Evolutionary conservation across 768 basidiomycete species (phyloP).

Genomic region (Myochromella boudieri): DNA sequence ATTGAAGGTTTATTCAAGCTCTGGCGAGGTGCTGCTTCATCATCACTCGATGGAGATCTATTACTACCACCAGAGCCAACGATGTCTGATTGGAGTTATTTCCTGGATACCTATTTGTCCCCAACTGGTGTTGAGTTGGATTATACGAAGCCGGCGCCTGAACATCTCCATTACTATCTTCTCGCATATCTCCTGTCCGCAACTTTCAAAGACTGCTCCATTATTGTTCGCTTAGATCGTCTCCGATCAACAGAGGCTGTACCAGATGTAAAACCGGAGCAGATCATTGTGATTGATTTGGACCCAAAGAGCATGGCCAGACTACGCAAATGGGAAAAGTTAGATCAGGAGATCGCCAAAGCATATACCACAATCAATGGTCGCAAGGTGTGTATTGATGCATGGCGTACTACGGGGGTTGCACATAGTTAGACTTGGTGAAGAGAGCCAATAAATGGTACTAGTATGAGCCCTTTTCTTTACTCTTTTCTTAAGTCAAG

Average conservation of each 20-base stretch:
- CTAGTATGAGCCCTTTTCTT: no score
- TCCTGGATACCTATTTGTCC: constrained; percentile 54
- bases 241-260: constrained; percentile 20
- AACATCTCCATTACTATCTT: constrained; percentile 59
- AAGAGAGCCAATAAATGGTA: not conserved
- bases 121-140: constrained; percentile 28
- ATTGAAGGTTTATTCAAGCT: constrained; percentile 74
- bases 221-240: constrained; percentile 36
- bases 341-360: constrained; percentile 68
- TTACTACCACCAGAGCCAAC: constrained; percentile 45
- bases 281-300: constrained; percentile 78
- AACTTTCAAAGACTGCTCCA: constrained; percentile 96
- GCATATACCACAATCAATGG: constrained; percentile 33
- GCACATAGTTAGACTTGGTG: no score
- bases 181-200: constrained; percentile 85
- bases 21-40: constrained; percentile 31
- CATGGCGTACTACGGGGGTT: no score
- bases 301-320: constrained; percentile 75
- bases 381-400: constrained; percentile 33
- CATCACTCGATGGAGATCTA: constrained; percentile 8
- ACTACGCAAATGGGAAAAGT: constrained; percentile 66
- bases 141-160: constrained; percentile 36
- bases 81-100: constrained; percentile 63
- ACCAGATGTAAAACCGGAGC: constrained; percentile 20
- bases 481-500: no score